Evolutionary conservation across 352 stramenopile species (phyloP).

Genomic region (Phytophthora sojae): DNA sequence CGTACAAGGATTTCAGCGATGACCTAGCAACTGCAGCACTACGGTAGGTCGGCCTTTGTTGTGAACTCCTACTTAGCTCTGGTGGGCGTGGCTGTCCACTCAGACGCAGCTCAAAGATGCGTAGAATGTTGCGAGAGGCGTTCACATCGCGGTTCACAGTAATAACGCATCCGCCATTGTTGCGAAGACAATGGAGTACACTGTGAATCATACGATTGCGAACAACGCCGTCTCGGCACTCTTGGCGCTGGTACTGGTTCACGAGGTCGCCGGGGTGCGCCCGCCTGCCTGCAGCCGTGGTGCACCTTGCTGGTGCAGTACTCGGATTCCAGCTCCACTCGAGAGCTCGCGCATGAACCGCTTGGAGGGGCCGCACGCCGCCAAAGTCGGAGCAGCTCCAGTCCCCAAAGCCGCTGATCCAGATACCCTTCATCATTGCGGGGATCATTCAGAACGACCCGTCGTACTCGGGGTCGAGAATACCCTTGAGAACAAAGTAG

Average conservation of each 20-base stretch:
- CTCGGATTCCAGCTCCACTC: neutral
- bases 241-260: neutral
- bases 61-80: neutral
- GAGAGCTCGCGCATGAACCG: neutral
- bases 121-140: neutral
- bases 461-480: too few species aligned
- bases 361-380: neutral
- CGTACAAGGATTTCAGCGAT: neutral
- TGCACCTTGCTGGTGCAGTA: neutral
- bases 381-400: neutral
- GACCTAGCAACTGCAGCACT: neutral
- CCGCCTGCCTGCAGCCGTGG: too few species aligned
- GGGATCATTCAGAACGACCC: too few species aligned
- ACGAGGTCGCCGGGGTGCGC: neutral
- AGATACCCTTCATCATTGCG: too few species aligned
- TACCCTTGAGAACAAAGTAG: too few species aligned
- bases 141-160: constrained; percentile 3
- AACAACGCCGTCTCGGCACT: neutral
- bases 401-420: too few species aligned
- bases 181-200: neutral
- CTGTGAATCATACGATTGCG: neutral
- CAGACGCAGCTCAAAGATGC: neutral
- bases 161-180: neutral
- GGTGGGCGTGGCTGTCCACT: neutral
- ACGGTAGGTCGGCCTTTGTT: neutral